Evolutionary conservation across 352 stramenopile genomes (phyloP).

Genomic region (Phytophthora palmivora): DNA sequence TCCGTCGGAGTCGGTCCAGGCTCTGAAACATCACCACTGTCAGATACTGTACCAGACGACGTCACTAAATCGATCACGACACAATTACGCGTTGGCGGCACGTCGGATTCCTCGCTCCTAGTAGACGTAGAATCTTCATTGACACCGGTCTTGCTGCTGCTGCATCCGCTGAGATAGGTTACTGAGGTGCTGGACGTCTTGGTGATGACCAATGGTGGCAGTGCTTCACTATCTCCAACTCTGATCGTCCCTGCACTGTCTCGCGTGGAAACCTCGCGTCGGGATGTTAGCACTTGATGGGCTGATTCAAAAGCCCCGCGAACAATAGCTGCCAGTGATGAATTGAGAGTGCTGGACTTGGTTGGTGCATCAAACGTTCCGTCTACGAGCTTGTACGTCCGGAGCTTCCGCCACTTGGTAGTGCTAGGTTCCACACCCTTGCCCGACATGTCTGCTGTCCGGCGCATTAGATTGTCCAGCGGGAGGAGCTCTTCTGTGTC

Average conservation of each 20-base stretch:
- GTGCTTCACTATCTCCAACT: background rate
- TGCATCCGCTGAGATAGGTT: too few species aligned
- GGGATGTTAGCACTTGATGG: background rate
- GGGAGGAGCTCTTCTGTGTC: background rate
- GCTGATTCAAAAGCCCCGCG: slow-evolving; percentile 1
- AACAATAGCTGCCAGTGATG: background rate
- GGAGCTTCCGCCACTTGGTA: background rate
- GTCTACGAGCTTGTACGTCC: background rate
- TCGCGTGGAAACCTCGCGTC: background rate
- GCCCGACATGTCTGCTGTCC: background rate
- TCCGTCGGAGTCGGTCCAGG: background rate
- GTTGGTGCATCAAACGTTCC: background rate
- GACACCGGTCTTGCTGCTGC: too few species aligned
- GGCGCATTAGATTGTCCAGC: background rate
- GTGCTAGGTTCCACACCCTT: background rate
- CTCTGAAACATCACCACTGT: background rate
- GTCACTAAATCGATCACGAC: too few species aligned
- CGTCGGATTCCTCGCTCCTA: too few species aligned
- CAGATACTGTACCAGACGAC: background rate
- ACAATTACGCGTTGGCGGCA: too few species aligned
- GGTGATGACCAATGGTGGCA: too few species aligned
- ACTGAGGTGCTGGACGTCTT: too few species aligned
- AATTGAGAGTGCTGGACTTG: background rate
- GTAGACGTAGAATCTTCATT: too few species aligned
- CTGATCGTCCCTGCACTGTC: background rate